Evolutionary conservation across 306 rosid species (phyloP), one percentile per base, ranked within the genome.

Genomic region (Quercus bicolor): DNA sequence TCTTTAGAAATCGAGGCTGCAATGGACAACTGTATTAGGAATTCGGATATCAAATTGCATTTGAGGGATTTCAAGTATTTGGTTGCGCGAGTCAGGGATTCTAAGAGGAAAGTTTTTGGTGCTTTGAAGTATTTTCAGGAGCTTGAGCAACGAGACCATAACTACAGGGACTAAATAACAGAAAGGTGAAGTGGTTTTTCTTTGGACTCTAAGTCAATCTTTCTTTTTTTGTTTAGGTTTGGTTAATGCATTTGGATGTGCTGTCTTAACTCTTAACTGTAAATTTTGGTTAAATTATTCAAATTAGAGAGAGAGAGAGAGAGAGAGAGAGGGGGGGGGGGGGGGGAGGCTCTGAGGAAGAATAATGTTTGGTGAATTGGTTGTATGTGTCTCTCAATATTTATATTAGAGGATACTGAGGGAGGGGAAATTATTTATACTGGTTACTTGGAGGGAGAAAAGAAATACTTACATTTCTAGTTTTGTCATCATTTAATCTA

Each of bases 111-210:
- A 8, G 57, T 72, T 23, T 28, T 72, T 53, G 61, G 59, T 13
- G 62, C 76, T 0, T 72, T 72, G 59, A 53, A 53, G 61, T 53
- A 53, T 72, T 72, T 72, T 53, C 76, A 72, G 76, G 76, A 72
- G 76, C 76, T 72, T 28, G 76, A 72, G 24, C 37, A 26, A 34
- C 62, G 53, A 37, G 33, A 26, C 7, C 26, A 66, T 21, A 9
- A n/a, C 15, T 14, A 66, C 16, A 20, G 8, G 11, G 37, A 66
- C 15, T 21, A 16, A 18, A 66, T 8, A 66, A 13, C 52, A 18
- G 51, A 33, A 16, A 2, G 16, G 37, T 19, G 51, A 12, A 14
- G 16, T 59, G n/a, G 34, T 19, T 18, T 33, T 23, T 12, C 10
- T 34, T 16, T 8, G 51, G 48, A 33, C 51, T 34, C 19, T 14